Evolutionary conservation across 495 filamentous ascomycete genomes (phyloP), one percentile per base, ranked within the genome.

Genomic region (Lasiosphaeris hirsuta): DNA sequence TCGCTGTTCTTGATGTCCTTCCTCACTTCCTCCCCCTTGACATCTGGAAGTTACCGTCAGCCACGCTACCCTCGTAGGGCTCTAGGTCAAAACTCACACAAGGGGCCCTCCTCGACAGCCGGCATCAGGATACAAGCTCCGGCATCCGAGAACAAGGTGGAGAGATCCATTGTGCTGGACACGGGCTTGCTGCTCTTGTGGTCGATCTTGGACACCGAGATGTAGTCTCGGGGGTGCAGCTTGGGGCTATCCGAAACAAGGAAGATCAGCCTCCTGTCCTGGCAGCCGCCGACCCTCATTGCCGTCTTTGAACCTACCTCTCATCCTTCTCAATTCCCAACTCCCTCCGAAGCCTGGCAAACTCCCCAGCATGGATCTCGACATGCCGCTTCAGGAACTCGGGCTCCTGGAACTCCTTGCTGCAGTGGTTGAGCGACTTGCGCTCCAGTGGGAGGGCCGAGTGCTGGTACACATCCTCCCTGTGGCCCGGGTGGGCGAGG

Each of bases 161-260:
- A 60, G 0, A 77, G 68, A 52, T 82, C 78, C 43, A 77, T 81
- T 11, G 61, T 66, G 51, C 74, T 75, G 34, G 81, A 66, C 0
- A 75, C 75, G 14, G 75, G 67, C 54, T 78, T 64, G 58, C 72
- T 84, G 83, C 82, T 86, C 82, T 86, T 84, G 81, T 72, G 70
- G 63, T 72, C 61, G 43, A 67, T 64, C 40, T 55, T 57, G 10
- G 59, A 63, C 3, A 69, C 69, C 10, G 63, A 63, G 43, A 68
- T 51, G 61, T 69, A 72, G 49, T 69, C 65, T 1, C 67, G 57
- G 1, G 65, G 59, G 9, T 38, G 23, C n/a, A 69, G 38, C 56
- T 63, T 56, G 17, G 57, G 63, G 45, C 62, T 67, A 19, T 48
- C 4, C 4, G 15, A 5, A 30, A 5, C 23, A 30, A 7, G 41